Base-by-base conservation (phyloP, 208 protist species). In the Wallacemonas sp. region DNA sequence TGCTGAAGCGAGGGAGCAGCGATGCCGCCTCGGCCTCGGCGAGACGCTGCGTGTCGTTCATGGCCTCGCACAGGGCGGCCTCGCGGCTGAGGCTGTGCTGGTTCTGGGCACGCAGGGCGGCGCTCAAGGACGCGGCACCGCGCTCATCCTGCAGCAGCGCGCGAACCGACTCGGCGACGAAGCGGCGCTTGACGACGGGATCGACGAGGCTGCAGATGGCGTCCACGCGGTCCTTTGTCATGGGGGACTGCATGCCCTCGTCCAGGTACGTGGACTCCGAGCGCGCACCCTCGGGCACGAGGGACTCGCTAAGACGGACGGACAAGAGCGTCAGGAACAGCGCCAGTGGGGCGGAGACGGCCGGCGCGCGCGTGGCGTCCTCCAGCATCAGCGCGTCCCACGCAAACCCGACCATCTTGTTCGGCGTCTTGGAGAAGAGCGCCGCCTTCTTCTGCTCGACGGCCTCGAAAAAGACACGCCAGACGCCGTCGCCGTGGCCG, bases 331-430 rank as follows among this genome's bases (percentile, higher is more conserved):
- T 76, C 29, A 91, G 71, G 66, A 80, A 93, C 14, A 95, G 77
- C 0, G 90, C 86, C 12, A 93, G 82, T 5, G 76, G 72, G 0
- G 82, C 87, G 20, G 83, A 89, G 32, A 95, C 79, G 52, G 81
- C 55, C 5, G 90, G 87, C 25, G 84, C 74, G 46, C 74, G 79
- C 33, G 85, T 72, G 18, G 66, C 70, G 62, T 92, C 86, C 57
- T 91, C 83, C 31, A 72, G 38, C 71, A 87, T 82, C 7, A 95
- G 32, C 7, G 82, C 76, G 1, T 95, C 79, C 87, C 90, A 95
- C 0, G 72, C 72, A 50, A 75, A 86, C 25, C 73, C 71, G 12
- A 95, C 67, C 25, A 72, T 62, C 59, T 77, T 69, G 41, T 65
- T 62, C 32, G 45, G 52, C 2, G 65, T 42, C 11, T 61, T 28